Conservation (phyloP, 805 yeast genomes). For the Cyberlindnera americana region DNA sequence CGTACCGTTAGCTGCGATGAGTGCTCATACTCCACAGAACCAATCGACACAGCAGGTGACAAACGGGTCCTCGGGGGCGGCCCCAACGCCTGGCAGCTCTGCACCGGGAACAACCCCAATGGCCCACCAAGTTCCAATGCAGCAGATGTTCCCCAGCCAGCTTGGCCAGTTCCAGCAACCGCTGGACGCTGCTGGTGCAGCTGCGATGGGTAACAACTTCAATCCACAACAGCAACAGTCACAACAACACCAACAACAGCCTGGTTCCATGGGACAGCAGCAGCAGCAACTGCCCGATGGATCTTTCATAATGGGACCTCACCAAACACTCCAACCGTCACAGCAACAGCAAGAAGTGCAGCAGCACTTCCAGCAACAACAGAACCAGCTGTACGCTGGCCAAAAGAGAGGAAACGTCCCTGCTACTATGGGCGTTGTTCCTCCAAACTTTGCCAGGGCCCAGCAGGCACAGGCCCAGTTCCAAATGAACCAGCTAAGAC, state of each 20-base stretch:
- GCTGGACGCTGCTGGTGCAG: conserved; percentile 3
- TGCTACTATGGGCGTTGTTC: conserved; percentile 8
- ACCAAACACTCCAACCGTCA: conserved; percentile 20
- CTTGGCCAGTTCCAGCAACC: conserved; percentile 21
- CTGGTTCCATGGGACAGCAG: conserved; percentile 4
- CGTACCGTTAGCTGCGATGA: conserved; percentile 10
- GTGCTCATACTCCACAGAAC: conserved; percentile 20
- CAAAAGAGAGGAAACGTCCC: conserved; percentile 12
- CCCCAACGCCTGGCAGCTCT: conserved; percentile 1
- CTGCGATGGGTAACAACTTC: conserved; percentile 2
- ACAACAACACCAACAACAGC: conserved; percentile 9
- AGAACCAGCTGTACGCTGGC: conserved; percentile 26
- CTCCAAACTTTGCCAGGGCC: conserved; percentile 27
- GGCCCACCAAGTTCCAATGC: conserved; percentile 4
- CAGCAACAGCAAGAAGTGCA: conserved; percentile 29
- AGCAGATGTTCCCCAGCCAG: conserved; percentile 9
- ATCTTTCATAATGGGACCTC: conserved; percentile 12
- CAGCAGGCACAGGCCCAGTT: conserved; percentile 44
- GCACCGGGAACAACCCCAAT: conserved; percentile 5
- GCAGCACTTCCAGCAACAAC: conserved; percentile 28
- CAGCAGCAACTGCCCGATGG: conserved; percentile 4
- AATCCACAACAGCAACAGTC: conserved; percentile 1
- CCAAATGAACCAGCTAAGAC: conserved; percentile 49
- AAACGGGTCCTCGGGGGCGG: background rate
- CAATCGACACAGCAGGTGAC: conserved; percentile 6